Percentiles rank a stretch among this genome's conserved stretches.
These are phyloP conservation scores for Discostella pseudostelligera DNA, from an alignment of 108 stramenopile genomes.

Conservation along the genomic window DNA sequence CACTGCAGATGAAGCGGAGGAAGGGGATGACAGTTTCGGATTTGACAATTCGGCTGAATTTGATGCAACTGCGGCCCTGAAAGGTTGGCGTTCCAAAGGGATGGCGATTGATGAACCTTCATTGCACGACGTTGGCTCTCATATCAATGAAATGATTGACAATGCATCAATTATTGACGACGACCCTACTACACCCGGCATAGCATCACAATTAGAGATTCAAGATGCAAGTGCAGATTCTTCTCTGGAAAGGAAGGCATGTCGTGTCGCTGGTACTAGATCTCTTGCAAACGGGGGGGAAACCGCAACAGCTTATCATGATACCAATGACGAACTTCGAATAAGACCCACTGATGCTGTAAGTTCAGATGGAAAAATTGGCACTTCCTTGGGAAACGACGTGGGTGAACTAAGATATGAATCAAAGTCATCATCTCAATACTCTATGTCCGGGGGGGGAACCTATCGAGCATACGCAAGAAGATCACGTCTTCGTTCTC, in stretches of 20 bases:
- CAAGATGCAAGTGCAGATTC: no score
- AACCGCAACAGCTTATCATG: no score
- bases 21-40: background rate
- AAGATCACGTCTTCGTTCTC: conserved; percentile 5
- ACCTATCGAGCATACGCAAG: conserved; percentile 7
- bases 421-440: background rate
- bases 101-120: background rate
- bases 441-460: background rate
- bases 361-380: background rate
- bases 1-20: background rate
- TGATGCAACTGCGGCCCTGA: conserved; percentile 4
- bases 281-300: no score
- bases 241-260: no score
- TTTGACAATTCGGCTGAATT: background rate
- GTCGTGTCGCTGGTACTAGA: no score
- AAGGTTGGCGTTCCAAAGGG: conserved; percentile 4
- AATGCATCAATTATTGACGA: background rate
- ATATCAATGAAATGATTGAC: background rate
- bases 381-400: background rate
- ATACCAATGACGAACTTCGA: no score
- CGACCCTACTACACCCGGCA: background rate
- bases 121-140: background rate
- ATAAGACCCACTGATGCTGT: background rate
- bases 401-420: background rate
- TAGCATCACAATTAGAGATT: no score